These are phyloP conservation scores for Zygosaccharomyces siamensis DNA, from an alignment of 805 yeast genomes.

Conservation along the genomic window DNA sequence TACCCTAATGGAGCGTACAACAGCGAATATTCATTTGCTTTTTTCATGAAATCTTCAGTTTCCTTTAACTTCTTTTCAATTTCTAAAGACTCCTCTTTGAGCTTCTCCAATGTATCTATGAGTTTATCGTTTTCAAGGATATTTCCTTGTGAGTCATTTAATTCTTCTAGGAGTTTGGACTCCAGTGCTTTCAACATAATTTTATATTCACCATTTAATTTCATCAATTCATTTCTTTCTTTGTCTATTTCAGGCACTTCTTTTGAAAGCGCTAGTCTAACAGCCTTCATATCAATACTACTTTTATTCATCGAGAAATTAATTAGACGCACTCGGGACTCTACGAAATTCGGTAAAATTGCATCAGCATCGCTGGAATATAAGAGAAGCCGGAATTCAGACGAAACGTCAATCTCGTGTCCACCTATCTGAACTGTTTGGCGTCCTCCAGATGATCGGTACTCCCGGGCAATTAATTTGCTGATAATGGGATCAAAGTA, in stretches of 20 bases:
- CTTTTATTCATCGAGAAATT: conserved; percentile 72
- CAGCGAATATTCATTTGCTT: conserved; percentile 46
- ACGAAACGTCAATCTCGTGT: conserved; percentile 60
- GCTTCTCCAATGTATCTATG: conserved; percentile 52
- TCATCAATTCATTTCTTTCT: conserved; percentile 49
- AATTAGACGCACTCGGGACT: conserved; percentile 55
- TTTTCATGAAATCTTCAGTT: conserved; percentile 49
- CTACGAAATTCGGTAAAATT: conserved; percentile 48
- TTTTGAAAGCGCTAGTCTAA: conserved; percentile 49
- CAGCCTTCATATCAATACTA: conserved; percentile 57
- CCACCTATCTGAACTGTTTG: conserved; percentile 55
- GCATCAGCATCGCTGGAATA: conserved; percentile 55
- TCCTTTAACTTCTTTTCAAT: conserved; percentile 51
- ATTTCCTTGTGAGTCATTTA: conserved; percentile 54
- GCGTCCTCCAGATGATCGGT: conserved; percentile 63
- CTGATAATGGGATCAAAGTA: conserved; percentile 68
- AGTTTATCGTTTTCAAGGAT: conserved; percentile 65
- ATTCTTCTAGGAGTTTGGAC: conserved; percentile 47
- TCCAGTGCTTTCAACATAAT: conserved; percentile 54
- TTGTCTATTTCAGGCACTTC: conserved; percentile 64
- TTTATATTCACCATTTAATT: conserved; percentile 56
- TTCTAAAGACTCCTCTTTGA: conserved; percentile 58
- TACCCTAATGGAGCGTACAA: conserved; percentile 52
- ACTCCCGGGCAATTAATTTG: conserved; percentile 57
- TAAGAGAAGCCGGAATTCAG: conserved; percentile 55